A percentile compares a stretch with the other conserved stretches of the same genome.
phyloP scores from a whole-genome alignment of 345 rosid species.

The Hibiscus syriacus region DNA sequence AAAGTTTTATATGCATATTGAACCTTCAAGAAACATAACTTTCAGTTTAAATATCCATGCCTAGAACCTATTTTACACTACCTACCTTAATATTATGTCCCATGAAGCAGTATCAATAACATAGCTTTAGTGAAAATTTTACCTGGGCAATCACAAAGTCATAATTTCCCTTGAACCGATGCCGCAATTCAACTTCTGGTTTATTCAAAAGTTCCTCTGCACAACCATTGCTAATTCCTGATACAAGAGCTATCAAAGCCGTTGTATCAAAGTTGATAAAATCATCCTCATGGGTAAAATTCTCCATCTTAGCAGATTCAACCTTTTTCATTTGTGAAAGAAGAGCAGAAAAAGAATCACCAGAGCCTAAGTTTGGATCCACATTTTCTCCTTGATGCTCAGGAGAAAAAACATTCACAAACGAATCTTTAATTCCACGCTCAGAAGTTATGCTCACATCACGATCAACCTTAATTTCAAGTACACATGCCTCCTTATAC shows the following conservation, averaged over 20 bases:
- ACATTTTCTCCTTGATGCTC: constrained; percentile 18
- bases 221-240: constrained; percentile 80
- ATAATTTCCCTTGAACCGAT: constrained; percentile 68
- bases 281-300: constrained; percentile 20
- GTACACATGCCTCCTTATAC: constrained; percentile 37
- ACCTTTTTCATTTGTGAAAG: constrained; percentile 31
- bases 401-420: constrained; percentile 9
- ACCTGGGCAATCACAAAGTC: constrained; percentile 82
- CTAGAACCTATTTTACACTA: not conserved
- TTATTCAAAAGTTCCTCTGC: constrained; percentile 41
- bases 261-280: constrained; percentile 74
- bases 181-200: constrained; percentile 40
- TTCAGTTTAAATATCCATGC: not conserved
- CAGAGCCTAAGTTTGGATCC: constrained; percentile 14
- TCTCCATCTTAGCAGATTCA: constrained; percentile 7
- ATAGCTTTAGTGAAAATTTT: constrained; percentile 1
- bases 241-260: constrained; percentile 75
- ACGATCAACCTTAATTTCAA: constrained; percentile 48
- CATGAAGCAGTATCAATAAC: not conserved
- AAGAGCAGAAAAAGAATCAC: constrained; percentile 31
- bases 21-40: not conserved
- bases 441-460: constrained; percentile 9
- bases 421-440: constrained; percentile 9
- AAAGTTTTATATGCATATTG: not conserved
- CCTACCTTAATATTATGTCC: not conserved